Evolutionary conservation across 1,139 yeast species (phyloP), one percentile per base, ranked within the genome.

Genomic region (Casaregolazyma lundiana): DNA sequence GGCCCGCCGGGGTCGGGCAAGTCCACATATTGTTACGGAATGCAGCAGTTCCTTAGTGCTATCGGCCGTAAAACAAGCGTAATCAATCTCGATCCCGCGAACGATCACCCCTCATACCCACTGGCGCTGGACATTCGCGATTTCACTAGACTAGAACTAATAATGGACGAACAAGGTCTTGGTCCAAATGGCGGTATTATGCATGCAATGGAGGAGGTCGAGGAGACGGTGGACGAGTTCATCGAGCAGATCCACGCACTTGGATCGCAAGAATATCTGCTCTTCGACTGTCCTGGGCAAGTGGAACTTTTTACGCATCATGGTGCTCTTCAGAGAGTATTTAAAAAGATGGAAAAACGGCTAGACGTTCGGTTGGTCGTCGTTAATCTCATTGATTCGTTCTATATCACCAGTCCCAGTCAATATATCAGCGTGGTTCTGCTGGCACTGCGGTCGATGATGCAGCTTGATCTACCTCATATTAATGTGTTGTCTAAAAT

Each of bases 1-100:
- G 99, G 99, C 0, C 97, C 98, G 0, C 98, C 99, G 0, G 99
- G 98, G 1, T 77, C 96, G 0, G 99, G 99, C 1, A 94, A 94
- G 62, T 87, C 97, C 0, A 94, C 98, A 0, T 94, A 87, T 63
- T 89, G 97, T 62, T 73, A 81, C 63, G 98, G 98, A 21, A 70
- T 92, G 81, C 77, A 77, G 57, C 97, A 92, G 71, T 92, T 94
- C 63, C 74, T 90, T 58, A 82, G 85, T 50, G 96, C 97, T 1
- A 88, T 94, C 41, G 99, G 99, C 6, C 72, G 99, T 48, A 85
- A 87, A 57, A 81, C 87, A 49, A 75, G 86, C 35, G 76, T 92
- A 2, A 73, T 94, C 29, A 94, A 94, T 61, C 72, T 94, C 51
- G 99, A 94, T 61, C 97, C 97, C 0, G 98, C 99, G 1, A 94